Evolutionary conservation across 176 grass and related monocot genomes (phyloP), one percentile per base, ranked within the genome.

Genomic region (Musa beccarii): DNA sequence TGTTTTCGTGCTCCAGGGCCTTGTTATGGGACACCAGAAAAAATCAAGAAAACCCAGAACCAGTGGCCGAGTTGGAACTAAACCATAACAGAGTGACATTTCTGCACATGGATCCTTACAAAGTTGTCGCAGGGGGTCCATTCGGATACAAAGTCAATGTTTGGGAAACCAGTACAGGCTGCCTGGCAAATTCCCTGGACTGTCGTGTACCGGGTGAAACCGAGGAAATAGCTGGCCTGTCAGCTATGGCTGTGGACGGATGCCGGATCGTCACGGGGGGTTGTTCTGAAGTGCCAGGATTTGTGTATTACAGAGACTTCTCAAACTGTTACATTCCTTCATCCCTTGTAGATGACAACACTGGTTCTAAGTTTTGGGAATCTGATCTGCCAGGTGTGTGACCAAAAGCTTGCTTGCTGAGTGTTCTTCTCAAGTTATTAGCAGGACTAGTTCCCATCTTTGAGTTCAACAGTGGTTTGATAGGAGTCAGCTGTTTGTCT

Each of bases 11-110:
- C 68, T 61, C 4, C 79, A 93, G 93, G 90, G 85, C 86, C 81
- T 85, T 97, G 74, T 68, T 91, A 49, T 93, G 94, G 90, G 94
- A 97, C 78, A 93, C 93, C 66, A 84, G 90, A 20, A 93, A 91
- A 85, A 83, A 68, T 26, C 85, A 87, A 76, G 78, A 87, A 52
- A 79, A 72, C 19, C 54, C 75, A 21, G 84, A 82, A 11, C 78
- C 69, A 9, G 78, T 93, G 10, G 74, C 77, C 1, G 86, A 97
- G 73, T 61, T 97, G 84, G 90, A 93, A 69, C 85, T 88, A 43
- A 68, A 91, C 64, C 49, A 65, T 11, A 82, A 84, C 62, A 78
- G 53, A 65, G 90, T 97, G 57, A 81, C 72, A 22, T 79, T 87
- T 59, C 79, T 97, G 61, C 94, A 97, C 72, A 81, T 93, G 90